These are phyloP conservation scores for Mucor irregularis DNA, from an alignment of 371 early-diverging fungal genomes.

Conservation along the genomic window DNA sequence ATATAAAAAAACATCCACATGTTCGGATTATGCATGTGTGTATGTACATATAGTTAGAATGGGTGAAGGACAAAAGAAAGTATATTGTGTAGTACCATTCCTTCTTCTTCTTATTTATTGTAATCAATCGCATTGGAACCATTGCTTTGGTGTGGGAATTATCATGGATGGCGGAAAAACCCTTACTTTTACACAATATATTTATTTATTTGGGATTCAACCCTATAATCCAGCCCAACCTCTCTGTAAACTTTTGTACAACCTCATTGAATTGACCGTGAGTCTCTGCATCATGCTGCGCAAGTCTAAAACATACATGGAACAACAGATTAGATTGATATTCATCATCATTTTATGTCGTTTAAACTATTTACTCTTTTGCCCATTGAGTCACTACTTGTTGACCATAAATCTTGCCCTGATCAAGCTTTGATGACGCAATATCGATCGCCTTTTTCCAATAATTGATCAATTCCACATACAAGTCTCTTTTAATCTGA, in stretches of 20 bases:
- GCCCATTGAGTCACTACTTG: slow-evolving; percentile 80
- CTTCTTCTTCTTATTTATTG: too few species aligned
- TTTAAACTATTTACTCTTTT: slow-evolving; percentile 46
- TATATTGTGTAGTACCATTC: too few species aligned
- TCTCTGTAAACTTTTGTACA: slow-evolving; percentile 54
- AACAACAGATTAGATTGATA: background rate
- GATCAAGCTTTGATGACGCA: slow-evolving; percentile 65
- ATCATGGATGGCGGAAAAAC: too few species aligned
- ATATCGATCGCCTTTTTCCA: slow-evolving; percentile 77
- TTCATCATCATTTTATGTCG: too few species aligned
- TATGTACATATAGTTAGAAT: too few species aligned
- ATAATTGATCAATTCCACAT: slow-evolving; percentile 62
- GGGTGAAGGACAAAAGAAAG: too few species aligned
- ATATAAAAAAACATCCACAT: too few species aligned
- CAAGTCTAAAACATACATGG: slow-evolving; percentile 33
- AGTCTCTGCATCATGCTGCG: slow-evolving; percentile 49
- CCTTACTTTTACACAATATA: too few species aligned
- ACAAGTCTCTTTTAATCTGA: slow-evolving; percentile 59
- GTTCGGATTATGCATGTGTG: too few species aligned
- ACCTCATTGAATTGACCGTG: slow-evolving; percentile 49
- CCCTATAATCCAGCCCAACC: slow-evolving; percentile 74
- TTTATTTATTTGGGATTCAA: too few species aligned
- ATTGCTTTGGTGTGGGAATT: too few species aligned
- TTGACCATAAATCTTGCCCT: slow-evolving; percentile 78
- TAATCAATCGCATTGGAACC: too few species aligned